A percentile compares a stretch with the other conserved stretches of the same genome.
Conservation (phyloP, 129 eudicot genomes). For the Oenanthe sinensis region DNA sequence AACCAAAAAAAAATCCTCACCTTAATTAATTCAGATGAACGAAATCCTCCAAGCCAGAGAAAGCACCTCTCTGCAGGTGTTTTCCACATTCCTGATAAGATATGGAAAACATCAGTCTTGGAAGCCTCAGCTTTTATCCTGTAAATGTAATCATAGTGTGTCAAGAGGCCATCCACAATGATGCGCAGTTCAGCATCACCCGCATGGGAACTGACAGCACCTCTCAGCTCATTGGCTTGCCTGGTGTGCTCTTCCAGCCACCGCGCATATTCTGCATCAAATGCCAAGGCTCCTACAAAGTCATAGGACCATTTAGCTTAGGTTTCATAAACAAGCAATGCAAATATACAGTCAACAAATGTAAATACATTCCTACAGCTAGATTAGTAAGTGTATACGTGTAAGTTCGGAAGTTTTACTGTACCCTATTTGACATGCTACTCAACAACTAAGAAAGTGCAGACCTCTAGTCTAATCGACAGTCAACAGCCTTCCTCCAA, state of each 20-base stretch:
- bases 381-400: background rate
- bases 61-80: conserved; percentile 84
- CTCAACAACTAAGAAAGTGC: background rate
- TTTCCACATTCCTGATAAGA: conserved; percentile 87
- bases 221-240: conserved; percentile 69
- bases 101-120: conserved; percentile 69
- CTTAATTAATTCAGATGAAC: conserved; percentile 71
- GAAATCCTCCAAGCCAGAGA: conserved; percentile 77
- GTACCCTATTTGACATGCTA: background rate
- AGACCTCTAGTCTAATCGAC: background rate
- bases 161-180: conserved; percentile 71
- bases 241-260: conserved; percentile 91
- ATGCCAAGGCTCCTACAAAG: conserved; percentile 76
- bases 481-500: background rate
- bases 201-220: conserved; percentile 80
- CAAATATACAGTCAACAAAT: background rate
- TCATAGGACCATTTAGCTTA: background rate
- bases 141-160: conserved; percentile 79
- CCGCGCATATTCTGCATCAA: conserved; percentile 85
- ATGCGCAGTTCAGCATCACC: conserved; percentile 88
- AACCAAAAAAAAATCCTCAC: conserved; percentile 20
- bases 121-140: conserved; percentile 69
- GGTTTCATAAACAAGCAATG: background rate
- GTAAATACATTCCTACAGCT: background rate
- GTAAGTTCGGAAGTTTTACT: background rate